Conservation (phyloP, 345 rosid species). For the Orychophragmus violaceus region DNA sequence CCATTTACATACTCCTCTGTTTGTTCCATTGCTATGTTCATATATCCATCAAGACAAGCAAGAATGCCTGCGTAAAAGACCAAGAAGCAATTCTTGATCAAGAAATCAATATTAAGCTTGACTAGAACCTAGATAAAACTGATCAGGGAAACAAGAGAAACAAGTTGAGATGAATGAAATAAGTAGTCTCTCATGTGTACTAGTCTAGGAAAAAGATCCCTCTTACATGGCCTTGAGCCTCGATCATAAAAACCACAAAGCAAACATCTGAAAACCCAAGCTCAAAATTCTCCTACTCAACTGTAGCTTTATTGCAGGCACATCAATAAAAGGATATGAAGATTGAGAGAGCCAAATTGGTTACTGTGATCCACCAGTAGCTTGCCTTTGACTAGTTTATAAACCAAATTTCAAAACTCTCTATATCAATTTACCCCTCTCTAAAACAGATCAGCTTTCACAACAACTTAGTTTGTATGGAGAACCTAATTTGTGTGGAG, state of each 20-base stretch:
- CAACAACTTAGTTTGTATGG: background rate
- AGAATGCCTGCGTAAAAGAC: conserved; percentile 48
- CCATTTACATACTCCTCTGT: conserved; percentile 93
- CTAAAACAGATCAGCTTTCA: background rate
- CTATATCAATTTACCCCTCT: background rate
- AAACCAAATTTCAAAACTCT: background rate
- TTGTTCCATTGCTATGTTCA: conserved; percentile 98
- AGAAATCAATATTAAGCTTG: background rate
- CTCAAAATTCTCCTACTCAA: background rate
- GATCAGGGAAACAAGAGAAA: background rate
- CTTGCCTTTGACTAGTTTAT: background rate
- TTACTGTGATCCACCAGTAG: background rate
- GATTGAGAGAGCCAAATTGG: background rate
- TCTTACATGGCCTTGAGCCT: background rate
- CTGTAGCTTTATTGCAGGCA: background rate
- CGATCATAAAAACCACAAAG: background rate
- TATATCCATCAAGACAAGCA: conserved; percentile 89
- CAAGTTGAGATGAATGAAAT: background rate
- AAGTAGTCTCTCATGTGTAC: background rate
- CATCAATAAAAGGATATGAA: background rate
- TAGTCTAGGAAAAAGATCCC: background rate
- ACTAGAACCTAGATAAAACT: background rate
- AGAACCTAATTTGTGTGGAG: background rate
- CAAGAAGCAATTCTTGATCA: background rate
- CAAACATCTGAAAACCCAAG: background rate